Evolutionary conservation across 305 asterid genomes (phyloP).

Genomic region (Solanum aculeatissimum): DNA sequence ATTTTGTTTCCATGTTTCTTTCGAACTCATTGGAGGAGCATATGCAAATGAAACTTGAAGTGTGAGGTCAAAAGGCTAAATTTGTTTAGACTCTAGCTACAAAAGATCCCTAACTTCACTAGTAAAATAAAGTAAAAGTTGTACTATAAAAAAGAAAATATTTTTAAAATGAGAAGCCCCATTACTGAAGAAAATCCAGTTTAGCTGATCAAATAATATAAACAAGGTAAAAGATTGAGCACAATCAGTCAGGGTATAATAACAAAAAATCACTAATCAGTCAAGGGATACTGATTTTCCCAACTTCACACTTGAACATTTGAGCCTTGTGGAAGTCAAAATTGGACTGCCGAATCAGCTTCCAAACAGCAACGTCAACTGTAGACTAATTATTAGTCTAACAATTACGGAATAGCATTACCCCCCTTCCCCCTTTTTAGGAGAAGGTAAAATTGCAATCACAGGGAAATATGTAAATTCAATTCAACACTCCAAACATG

Average conservation of each 20-base stretch:
- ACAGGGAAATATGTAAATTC: neutral
- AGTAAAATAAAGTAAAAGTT: neutral
- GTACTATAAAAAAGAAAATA: neutral
- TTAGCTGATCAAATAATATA: neutral
- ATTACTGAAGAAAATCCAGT: neutral
- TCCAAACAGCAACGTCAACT: neutral
- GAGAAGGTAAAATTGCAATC: neutral
- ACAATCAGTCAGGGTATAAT: neutral
- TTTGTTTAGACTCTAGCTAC: neutral
- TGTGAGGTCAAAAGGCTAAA: neutral
- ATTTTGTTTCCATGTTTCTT: neutral
- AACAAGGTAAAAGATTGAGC: neutral
- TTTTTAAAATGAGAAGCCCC: neutral
- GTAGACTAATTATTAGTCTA: neutral
- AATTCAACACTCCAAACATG: conserved; percentile 3
- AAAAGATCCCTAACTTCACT: neutral
- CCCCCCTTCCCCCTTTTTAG: neutral
- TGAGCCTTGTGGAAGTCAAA: neutral
- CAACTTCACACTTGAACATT: neutral
- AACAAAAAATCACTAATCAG: neutral
- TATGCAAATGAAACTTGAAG: neutral
- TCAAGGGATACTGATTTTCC: neutral
- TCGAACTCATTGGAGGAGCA: neutral
- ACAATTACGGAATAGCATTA: neutral
- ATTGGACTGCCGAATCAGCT: neutral